Percentiles rank a stretch among this genome's conserved stretches.
Conservation (phyloP, 306 rosid species). For the Lablab purpureus region DNA sequence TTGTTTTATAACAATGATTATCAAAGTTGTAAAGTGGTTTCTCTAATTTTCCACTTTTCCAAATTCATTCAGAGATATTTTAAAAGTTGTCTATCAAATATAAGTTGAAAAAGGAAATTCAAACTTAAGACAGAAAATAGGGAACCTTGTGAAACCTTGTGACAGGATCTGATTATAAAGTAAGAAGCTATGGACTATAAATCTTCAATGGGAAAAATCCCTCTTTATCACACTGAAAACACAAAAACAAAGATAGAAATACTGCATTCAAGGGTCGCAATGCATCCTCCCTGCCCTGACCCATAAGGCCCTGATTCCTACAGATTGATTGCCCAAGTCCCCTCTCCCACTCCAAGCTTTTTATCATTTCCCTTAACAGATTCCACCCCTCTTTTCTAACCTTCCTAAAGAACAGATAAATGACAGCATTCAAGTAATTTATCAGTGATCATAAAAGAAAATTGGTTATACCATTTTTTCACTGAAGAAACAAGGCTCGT, state of each 20-base stretch:
- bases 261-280: conserved; percentile 1
- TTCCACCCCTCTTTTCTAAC: not conserved
- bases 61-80: conserved; percentile 3
- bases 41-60: conserved; percentile 33
- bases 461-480: not conserved
- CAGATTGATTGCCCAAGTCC: not conserved
- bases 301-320: not conserved
- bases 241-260: not conserved
- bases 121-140: not conserved
- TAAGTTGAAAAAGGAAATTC: not conserved
- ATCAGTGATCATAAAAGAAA: not conserved
- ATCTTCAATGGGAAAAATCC: not conserved
- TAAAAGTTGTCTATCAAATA: not conserved
- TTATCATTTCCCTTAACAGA: conserved; percentile 11
- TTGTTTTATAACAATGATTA: conserved; percentile 3
- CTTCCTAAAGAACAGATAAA: not conserved
- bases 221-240: not conserved
- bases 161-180: not conserved
- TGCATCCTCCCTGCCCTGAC: not conserved
- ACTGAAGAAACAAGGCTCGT: not conserved
- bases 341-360: not conserved
- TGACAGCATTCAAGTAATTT: not conserved
- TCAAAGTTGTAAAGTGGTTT: conserved; percentile 21
- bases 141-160: conserved; percentile 34
- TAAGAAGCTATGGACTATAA: not conserved